Evolutionary conservation across 768 basidiomycete species (phyloP).

Genomic region (Glaciozyma antarctica): DNA sequence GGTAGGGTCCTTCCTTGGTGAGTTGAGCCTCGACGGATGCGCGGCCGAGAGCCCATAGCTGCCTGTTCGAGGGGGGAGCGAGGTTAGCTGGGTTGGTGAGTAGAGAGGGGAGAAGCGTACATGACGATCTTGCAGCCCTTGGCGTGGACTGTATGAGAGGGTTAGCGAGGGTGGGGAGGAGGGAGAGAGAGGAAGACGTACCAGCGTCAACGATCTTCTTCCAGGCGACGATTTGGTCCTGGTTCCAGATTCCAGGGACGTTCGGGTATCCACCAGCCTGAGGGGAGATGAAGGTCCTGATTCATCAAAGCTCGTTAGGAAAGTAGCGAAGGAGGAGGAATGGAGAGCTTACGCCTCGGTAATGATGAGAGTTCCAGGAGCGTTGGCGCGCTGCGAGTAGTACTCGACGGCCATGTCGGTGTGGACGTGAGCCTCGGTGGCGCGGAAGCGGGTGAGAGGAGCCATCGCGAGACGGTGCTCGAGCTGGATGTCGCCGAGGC

Average conservation of each 20-base stretch:
- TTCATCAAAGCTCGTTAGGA: too few species aligned
- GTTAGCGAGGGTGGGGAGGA: not conserved
- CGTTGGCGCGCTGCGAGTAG: not conserved
- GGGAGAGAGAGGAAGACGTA: not conserved
- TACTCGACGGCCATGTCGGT: not conserved
- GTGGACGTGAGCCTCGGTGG: not conserved
- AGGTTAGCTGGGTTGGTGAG: not conserved
- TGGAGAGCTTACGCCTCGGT: not conserved
- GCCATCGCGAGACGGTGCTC: constrained; percentile 30
- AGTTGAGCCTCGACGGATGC: constrained; percentile 33
- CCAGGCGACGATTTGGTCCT: constrained; percentile 54
- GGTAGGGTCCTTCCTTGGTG: constrained; percentile 8
- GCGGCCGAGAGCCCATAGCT: constrained; percentile 55
- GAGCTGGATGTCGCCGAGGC: constrained; percentile 26
- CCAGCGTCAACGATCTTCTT: constrained; percentile 49
- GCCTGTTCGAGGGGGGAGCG: constrained; percentile 39
- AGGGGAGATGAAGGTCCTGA: constrained; percentile 7
- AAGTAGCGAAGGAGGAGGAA: too few species aligned
- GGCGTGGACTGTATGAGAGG: constrained; percentile 44
- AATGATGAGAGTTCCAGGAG: not conserved
- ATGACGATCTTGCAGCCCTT: constrained; percentile 49
- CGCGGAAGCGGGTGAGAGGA: constrained; percentile 34
- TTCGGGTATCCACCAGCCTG: constrained; percentile 38
- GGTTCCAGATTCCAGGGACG: constrained; percentile 57
- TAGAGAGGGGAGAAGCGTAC: constrained; percentile 44